Evolutionary conservation across 257 asterid species (phyloP), one percentile per base, ranked within the genome.

Genomic region (Jasminum sambac): DNA sequence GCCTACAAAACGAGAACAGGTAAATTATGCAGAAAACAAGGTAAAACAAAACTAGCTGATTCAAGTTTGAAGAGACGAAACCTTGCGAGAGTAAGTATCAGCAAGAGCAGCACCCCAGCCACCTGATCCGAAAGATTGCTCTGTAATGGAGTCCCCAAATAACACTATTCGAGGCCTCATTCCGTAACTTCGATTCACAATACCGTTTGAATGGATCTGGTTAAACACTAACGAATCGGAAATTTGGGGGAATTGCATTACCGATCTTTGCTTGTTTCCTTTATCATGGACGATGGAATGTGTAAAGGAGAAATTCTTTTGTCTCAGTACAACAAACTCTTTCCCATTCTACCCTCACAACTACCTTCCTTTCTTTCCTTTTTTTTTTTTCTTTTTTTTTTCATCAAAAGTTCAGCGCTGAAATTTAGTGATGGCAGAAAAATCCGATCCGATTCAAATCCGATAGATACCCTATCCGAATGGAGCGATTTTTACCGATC

Each of bases 31-130:
- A 46, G 7, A 70, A 8, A 70, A 8, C 64, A 21, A 26, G 0
- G 67, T 24, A 19, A 39, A 55, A 12, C 42, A 0, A 8, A 39
- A 8, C 8, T 19, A 26, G 50, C 11, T 42, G 43, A 72, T 10
- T 19, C 1, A 8, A 43, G 61, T 14, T 55, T 2, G 1, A 17
- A 48, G 11, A 24, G 5, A 34, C 23, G 58, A 71, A 1, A 86
- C 97, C 92, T 89, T 91, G 82, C 99, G 88, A 39, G 91, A 72
- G 78, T 89, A 94, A 74, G 75, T 76, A 60, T 91, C 82, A 62
- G 97, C 95, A 64, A 94, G 74, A 19, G 96, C 63, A 75, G 99
- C 96, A 66, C 99, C 97, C 98, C 99, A 94, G 65, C 96, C 99
- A 16, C 91, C 92, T 57, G 84, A 81, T 76, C 83, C 46, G 83